phyloP scores from a whole-genome alignment of 345 rosid species.

The Streptanthus diversifolius region DNA sequence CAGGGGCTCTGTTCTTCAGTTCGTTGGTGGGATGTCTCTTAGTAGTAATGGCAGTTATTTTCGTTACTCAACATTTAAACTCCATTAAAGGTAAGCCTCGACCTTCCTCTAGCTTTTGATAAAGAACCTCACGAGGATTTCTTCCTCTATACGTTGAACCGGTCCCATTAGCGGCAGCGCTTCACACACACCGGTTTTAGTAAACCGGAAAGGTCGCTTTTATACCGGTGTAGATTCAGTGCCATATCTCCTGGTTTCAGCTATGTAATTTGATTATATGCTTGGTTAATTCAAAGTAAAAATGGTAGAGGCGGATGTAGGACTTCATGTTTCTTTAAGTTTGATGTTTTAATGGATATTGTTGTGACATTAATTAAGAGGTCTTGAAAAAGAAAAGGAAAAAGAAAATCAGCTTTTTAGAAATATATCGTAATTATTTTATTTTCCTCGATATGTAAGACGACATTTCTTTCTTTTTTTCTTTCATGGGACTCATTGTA shows the following conservation, averaged over 20 bases:
- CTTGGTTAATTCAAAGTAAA: conserved; percentile 21
- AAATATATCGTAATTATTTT: neutral
- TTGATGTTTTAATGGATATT: conserved; percentile 8
- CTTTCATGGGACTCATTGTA: conserved; percentile 15
- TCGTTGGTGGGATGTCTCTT: conserved; percentile 90
- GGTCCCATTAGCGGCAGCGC: neutral
- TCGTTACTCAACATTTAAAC: conserved; percentile 80
- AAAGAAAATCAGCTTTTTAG: neutral
- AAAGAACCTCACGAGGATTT: neutral
- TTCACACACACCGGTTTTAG: conserved; percentile 9
- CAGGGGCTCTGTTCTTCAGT: conserved; percentile 99
- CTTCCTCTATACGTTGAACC: neutral
- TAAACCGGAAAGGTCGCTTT: neutral
- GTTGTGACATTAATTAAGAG: conserved; percentile 4
- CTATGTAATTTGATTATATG: conserved; percentile 9
- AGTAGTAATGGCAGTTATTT: conserved; percentile 88
- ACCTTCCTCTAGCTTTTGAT: conserved; percentile 50
- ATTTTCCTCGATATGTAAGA: neutral
- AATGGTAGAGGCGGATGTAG: conserved; percentile 7
- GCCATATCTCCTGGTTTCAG: conserved; percentile 12
- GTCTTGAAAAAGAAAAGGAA: neutral
- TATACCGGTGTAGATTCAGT: conserved; percentile 13
- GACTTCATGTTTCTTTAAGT: conserved; percentile 3
- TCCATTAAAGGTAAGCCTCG: conserved; percentile 81
- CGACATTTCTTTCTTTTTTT: neutral